A percentile compares a stretch with the other conserved stretches of the same genome.
These are phyloP conservation scores for Lactarius hengduanensis DNA, from an alignment of 768 basidiomycete genomes.

Conservation along the genomic window DNA sequence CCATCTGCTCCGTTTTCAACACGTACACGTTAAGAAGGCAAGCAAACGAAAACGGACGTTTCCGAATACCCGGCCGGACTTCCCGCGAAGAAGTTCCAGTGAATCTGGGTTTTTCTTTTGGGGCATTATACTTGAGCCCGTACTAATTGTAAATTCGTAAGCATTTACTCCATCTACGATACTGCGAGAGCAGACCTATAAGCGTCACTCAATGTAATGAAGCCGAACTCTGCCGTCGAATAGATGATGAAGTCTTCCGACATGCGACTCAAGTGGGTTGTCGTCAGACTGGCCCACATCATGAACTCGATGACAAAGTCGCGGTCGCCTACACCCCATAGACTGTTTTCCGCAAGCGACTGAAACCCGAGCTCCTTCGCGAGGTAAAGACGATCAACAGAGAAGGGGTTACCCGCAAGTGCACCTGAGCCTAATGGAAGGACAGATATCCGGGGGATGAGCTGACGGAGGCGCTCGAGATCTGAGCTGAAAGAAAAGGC, in stretches of 20 bases:
- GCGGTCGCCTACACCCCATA: slow-evolving; percentile 95
- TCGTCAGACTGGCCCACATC: slow-evolving; percentile 92
- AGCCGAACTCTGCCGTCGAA: slow-evolving; percentile 96
- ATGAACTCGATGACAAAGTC: slow-evolving; percentile 97
- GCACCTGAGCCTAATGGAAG: slow-evolving; percentile 94
- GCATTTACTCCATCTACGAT: neutral
- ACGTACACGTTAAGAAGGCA: neutral
- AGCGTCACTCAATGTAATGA: slow-evolving; percentile 93
- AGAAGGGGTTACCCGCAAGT: slow-evolving; percentile 95
- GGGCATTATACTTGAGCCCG: slow-evolving; percentile 99
- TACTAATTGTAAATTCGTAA: slow-evolving; percentile 47
- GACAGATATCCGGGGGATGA: slow-evolving; percentile 87
- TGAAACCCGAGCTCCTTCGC: slow-evolving; percentile 86
- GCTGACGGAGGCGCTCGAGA: slow-evolving; percentile 77
- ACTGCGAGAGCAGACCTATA: slow-evolving; percentile 67
- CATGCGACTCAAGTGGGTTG: slow-evolving; percentile 92
- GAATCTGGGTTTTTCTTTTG: slow-evolving; percentile 99
- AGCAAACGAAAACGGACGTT: slow-evolving; percentile 50
- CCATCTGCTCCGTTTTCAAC: slow-evolving; percentile 59
- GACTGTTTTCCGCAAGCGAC: slow-evolving; percentile 90
- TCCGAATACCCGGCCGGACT: slow-evolving; percentile 92
- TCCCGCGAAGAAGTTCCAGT: slow-evolving; percentile 91
- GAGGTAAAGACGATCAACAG: slow-evolving; percentile 90
- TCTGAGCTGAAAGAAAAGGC: slow-evolving; percentile 92
- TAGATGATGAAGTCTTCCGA: slow-evolving; percentile 97